phyloP scores from a whole-genome alignment of 305 asterid species.

The Rubia peregrina region DNA sequence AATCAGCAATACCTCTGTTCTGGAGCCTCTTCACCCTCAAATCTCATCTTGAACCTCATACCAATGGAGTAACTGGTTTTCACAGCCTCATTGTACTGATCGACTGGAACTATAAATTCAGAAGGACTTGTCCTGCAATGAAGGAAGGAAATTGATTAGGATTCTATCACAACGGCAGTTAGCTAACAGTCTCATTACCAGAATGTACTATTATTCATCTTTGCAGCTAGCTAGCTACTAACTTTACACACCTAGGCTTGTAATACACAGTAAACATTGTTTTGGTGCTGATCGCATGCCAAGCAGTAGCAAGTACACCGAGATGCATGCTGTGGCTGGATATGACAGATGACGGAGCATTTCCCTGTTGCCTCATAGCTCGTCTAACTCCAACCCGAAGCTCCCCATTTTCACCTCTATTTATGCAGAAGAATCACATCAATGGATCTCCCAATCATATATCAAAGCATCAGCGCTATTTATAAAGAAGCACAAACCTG shows the following conservation, averaged over 20 bases:
- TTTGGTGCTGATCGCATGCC: slow-evolving; percentile 91
- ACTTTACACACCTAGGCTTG: slow-evolving; percentile 68
- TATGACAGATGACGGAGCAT: slow-evolving; percentile 82
- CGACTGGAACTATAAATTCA: slow-evolving; percentile 81
- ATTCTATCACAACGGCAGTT: background rate
- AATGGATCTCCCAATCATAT: background rate
- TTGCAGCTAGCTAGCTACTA: background rate
- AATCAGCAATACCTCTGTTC: slow-evolving; percentile 70
- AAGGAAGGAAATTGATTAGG: slow-evolving; percentile 10
- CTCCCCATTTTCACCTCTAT: slow-evolving; percentile 94
- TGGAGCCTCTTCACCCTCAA: slow-evolving; percentile 99
- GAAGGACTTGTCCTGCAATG: slow-evolving; percentile 82
- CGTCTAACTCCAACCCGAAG: slow-evolving; percentile 96
- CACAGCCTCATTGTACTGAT: slow-evolving; percentile 73
- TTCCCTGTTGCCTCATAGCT: slow-evolving; percentile 83
- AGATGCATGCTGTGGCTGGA: slow-evolving; percentile 99
- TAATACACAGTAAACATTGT: slow-evolving; percentile 75
- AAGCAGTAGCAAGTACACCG: slow-evolving; percentile 96
- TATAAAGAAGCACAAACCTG: slow-evolving; percentile 39
- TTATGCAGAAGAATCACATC: slow-evolving; percentile 11
- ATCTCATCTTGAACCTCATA: slow-evolving; percentile 93
- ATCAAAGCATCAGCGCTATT: background rate
- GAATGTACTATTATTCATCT: background rate
- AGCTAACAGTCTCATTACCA: background rate
- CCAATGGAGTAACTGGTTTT: slow-evolving; percentile 76